Evolutionary conservation across 768 basidiomycete genomes (phyloP), one percentile per base, ranked within the genome.

Genomic region (Serendipita sp.): DNA sequence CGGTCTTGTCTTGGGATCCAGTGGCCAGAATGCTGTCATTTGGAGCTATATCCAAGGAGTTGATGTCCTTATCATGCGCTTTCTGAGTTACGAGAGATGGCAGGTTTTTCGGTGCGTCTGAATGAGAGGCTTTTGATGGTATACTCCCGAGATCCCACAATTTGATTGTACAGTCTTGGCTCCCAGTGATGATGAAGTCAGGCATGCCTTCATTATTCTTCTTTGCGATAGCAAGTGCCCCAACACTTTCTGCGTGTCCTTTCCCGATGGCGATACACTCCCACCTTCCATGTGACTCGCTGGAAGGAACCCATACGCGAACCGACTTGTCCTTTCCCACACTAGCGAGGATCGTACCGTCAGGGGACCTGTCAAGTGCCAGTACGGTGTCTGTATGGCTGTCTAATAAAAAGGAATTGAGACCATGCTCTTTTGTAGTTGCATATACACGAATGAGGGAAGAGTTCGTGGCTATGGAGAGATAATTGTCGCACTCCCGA

Each of bases 51-150:
- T 98, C 96, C 45, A 99, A 80, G 65, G 93, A 85, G 74, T 99
- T 99, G 76, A 99, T 98, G 74, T 98, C 96, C 76, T 97, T 98
- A 64, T 98, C 96, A 74, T 98, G 96, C 11, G 93, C 91, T 72
- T 88, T 89, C 60, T 86, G 82, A 11, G 96, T 98, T 38, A 81
- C 80, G 38, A 98, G 77, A 67, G 91, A 91, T 71, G 81, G 83
- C 71, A 86, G 86, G 66, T 81, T 84, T 16, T 66, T 51, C 13
- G 71, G 65, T 30, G 66, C 60, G 5, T 63, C 63, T 10, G 52
- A 65, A n/a, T 64, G 69, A 44, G 69, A 65, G 30, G 68, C 70
- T 30, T 68, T 67, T n/a, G 75, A 60, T 34, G 67, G 48, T 7
- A 75, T 63, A 7, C 67, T 51, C 10, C 72, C 68, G n/a, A 98